Conservation (phyloP, 257 asterid genomes). For the Capsicum rhomboideum region DNA sequence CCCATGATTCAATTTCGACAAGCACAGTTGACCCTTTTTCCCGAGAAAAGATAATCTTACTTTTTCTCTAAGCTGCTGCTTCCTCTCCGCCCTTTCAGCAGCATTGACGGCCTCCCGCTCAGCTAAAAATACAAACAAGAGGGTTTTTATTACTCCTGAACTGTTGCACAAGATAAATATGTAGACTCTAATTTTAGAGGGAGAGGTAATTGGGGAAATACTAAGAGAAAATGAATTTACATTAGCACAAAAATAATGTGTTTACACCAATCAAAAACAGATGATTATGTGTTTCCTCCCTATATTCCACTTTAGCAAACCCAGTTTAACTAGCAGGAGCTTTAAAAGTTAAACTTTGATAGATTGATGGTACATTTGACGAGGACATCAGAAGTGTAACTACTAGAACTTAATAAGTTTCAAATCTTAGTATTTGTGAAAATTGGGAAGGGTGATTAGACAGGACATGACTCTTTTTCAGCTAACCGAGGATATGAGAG, state of each 20-base stretch:
- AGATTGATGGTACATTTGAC: background rate
- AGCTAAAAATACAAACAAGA: slow-evolving; percentile 38
- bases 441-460: background rate
- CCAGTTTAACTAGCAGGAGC: background rate
- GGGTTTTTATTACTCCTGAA: background rate
- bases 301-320: background rate
- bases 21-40: background rate
- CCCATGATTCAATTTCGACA: background rate
- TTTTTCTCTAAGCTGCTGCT: slow-evolving; percentile 75
- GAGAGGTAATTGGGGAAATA: background rate
- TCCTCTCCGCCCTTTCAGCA: slow-evolving; percentile 89
- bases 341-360: background rate
- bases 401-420: background rate
- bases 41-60: slow-evolving; percentile 34
- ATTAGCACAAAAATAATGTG: background rate
- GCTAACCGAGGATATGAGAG: background rate
- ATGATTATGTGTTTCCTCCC: background rate
- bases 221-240: background rate
- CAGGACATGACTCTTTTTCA: no score
- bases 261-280: background rate
- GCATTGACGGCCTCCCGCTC: slow-evolving; percentile 88
- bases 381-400: background rate
- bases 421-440: background rate
- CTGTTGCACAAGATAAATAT: background rate
- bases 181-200: background rate